Evolutionary conservation across 129 eudicot genomes (phyloP).

Genomic region (Heracleum sosnowskyi): DNA sequence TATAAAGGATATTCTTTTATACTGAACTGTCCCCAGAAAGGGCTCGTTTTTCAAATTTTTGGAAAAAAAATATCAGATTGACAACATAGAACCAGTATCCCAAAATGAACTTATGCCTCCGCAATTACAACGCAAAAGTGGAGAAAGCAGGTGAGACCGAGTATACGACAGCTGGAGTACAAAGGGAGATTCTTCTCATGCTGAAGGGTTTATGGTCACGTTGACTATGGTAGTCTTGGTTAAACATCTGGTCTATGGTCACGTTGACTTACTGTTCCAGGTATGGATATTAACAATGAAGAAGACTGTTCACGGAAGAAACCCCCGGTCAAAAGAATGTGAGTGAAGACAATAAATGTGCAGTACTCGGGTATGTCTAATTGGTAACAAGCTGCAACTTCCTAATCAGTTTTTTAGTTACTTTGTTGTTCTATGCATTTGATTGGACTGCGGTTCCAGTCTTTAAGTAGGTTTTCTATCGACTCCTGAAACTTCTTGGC

Average conservation of each 20-base stretch:
- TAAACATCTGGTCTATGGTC: too few species aligned
- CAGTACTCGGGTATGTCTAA: background rate
- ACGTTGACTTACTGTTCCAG: background rate
- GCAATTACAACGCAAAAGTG: background rate
- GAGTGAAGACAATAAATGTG: background rate
- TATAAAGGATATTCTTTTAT: too few species aligned
- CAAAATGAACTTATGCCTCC: background rate
- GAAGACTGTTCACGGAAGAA: background rate
- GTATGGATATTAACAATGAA: constrained; percentile 5
- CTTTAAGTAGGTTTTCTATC: constrained; percentile 39
- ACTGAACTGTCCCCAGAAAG: background rate
- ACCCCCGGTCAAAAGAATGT: background rate
- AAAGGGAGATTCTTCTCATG: background rate
- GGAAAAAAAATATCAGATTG: background rate
- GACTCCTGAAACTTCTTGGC: constrained; percentile 46
- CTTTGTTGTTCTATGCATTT: constrained; percentile 36
- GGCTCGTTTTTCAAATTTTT: background rate
- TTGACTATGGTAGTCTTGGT: too few species aligned
- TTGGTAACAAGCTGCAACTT: background rate
- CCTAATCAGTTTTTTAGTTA: background rate
- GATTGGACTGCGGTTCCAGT: constrained; percentile 44
- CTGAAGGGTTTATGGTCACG: background rate
- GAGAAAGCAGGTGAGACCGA: background rate
- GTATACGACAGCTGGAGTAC: background rate
- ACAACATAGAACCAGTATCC: background rate